phyloP scores from a whole-genome alignment of 2,329 filamentous ascomycete genomes.

The Paecilomyces sp. region DNA sequence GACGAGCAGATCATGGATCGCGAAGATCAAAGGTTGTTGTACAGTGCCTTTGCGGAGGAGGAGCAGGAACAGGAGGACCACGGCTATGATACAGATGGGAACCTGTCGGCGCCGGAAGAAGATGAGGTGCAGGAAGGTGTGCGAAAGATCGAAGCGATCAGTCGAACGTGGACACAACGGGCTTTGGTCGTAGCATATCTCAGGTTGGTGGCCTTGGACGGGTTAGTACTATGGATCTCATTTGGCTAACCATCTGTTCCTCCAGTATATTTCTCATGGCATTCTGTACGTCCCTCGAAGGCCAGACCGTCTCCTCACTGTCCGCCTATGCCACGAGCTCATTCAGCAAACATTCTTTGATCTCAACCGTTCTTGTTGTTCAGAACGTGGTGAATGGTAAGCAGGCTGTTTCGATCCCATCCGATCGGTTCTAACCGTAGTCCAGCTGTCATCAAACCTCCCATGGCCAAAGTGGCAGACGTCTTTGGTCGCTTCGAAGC shows the following conservation, averaged over 20 bases:
- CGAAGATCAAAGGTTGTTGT: constrained; percentile 26
- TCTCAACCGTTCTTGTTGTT: constrained; percentile 58
- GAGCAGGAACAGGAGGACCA: constrained; percentile 16
- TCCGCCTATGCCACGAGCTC: constrained; percentile 59
- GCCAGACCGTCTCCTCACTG: constrained; percentile 55
- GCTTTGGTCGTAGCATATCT: constrained; percentile 43
- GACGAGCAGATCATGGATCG: constrained; percentile 16
- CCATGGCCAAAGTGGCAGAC: constrained; percentile 61
- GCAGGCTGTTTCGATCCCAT: constrained; percentile 7
- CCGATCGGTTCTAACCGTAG: constrained; percentile 21
- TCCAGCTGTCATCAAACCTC: constrained; percentile 56
- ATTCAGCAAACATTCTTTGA: constrained; percentile 57
- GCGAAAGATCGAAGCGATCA: constrained; percentile 46
- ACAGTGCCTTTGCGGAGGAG: constrained; percentile 17
- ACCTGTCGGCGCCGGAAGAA: constrained; percentile 6
- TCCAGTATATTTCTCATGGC: constrained; percentile 54
- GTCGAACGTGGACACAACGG: constrained; percentile 44
- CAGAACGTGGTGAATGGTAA: constrained; percentile 57
- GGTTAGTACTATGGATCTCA: constrained; percentile 1
- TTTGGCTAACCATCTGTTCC: constrained; percentile 16
- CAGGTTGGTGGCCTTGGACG: constrained; percentile 29
- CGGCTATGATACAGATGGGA: constrained; percentile 15
- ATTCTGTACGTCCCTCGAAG: constrained; percentile 60
- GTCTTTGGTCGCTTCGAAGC: constrained; percentile 61
- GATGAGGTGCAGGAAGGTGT: constrained; percentile 40